Base-by-base conservation (phyloP, 75 land plant genomes). In the Picea sitchensis region DNA sequence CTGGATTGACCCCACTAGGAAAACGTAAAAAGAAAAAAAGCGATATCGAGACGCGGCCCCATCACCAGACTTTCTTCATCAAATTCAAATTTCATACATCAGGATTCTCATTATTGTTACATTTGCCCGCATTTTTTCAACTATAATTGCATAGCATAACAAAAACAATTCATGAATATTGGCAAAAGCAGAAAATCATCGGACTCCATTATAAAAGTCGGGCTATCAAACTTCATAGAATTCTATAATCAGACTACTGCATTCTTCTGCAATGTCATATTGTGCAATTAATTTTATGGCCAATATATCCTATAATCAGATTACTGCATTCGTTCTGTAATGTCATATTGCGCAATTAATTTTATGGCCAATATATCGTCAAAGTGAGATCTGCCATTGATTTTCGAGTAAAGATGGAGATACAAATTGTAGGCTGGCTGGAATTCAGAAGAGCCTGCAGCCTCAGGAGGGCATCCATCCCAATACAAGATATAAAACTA, bases 361-460 rank as follows among this genome's bases (percentile, higher is more conserved):
- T 15, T 17, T 20, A 17, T 26, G 30, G 6, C 5, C 36, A 32
- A 21, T 6, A 41, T 69, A 21, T 47, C 11, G 7, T 38, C 12
- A 38, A 69, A 69, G 20, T 32, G 73, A 41, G 51, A 71, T 71
- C 44, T 71, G 12, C 18, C 74, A 71, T 44, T 71, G 74, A 71
- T 18, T n/a, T 71, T n/a, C 41, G 41, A 3, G 26, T 71, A 12
- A 71, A 71, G 13, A 2, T 71, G 31, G n/a, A 71, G 73, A 71
- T 71, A 71, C 74, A 44, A 71, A 71, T 71, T 71, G 74, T 56
- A 71, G 18, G 73, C 56, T 51, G 56, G 56, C 12, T 51, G 56
- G 12, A 51, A 51, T 51, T 51, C 56, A 51, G 56, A 51, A 51
- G 56, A 51, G 11, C 56, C 56, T 51, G 56, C 54, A 47, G 9